A percentile compares a stretch with the other conserved stretches of the same genome.
Evolutionary conservation across 1,139 yeast species (phyloP).

Genomic region (Hansenula sp.): DNA sequence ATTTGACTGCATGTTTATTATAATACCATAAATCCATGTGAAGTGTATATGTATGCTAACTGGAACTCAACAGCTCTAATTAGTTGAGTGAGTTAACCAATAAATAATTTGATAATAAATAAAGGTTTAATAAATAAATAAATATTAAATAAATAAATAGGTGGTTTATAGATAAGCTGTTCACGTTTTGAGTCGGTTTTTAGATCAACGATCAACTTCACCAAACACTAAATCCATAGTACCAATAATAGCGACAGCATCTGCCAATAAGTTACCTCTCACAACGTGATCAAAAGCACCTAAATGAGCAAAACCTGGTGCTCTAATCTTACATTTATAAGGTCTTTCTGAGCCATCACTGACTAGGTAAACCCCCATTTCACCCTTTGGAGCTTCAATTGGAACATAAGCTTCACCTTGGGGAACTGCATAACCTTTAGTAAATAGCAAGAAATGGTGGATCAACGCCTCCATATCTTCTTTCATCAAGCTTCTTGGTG

Average conservation of each 20-base stretch:
- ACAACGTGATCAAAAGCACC: constrained; percentile 86
- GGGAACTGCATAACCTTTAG: constrained; percentile 88
- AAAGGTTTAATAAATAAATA: constrained; percentile 8
- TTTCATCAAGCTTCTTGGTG: constrained; percentile 79
- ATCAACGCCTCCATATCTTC: constrained; percentile 92
- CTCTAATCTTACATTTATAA: constrained; percentile 88
- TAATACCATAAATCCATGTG: no score
- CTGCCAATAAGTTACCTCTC: constrained; percentile 85
- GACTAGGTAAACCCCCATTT: constrained; percentile 88
- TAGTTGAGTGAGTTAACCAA: constrained; percentile 1
- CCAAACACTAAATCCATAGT: constrained; percentile 95
- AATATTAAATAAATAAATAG: constrained; percentile 8
- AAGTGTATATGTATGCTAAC: neutral
- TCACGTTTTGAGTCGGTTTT: no score
- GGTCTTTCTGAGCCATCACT: constrained; percentile 91
- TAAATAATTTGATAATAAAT: constrained; percentile 10
- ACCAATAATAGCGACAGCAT: constrained; percentile 92
- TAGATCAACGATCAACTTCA: constrained; percentile 77
- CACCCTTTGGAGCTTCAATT: constrained; percentile 95
- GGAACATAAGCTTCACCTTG: constrained; percentile 91
- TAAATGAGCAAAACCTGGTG: constrained; percentile 89
- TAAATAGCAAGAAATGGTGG: constrained; percentile 83
- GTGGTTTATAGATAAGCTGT: constrained; percentile 4
- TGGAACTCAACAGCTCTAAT: neutral
- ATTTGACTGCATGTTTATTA: no score